Conservation (phyloP, 169 alveolate species). For the Plasmodium cynomolgi region DNA sequence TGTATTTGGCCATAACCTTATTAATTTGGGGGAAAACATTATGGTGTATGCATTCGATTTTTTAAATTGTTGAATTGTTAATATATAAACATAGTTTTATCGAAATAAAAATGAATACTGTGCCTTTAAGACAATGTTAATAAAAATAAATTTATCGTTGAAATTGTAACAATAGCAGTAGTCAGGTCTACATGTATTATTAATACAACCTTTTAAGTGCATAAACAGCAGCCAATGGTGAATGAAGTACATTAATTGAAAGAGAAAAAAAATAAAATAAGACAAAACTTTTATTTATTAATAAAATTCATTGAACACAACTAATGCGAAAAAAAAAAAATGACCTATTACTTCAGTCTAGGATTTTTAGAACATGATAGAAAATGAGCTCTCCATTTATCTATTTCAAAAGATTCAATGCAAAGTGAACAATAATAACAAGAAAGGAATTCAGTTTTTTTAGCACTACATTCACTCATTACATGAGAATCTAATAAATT, state of each 20-base stretch:
- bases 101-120: background rate
- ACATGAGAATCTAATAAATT: constrained; percentile 64
- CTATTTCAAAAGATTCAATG: constrained; percentile 71
- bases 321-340: background rate
- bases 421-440: constrained; percentile 74
- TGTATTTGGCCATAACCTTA: background rate
- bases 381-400: constrained; percentile 70
- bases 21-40: background rate
- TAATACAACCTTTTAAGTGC: constrained; percentile 6
- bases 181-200: background rate
- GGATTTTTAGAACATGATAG: constrained; percentile 73
- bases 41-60: background rate
- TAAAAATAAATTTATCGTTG: constrained; percentile 4
- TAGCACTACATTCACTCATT: constrained; percentile 65
- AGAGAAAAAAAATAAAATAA: background rate
- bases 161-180: background rate
- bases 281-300: background rate
- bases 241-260: constrained; percentile 26
- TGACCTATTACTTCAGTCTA: constrained; percentile 5
- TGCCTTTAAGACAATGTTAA: constrained; percentile 13
- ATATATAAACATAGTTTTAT: background rate
- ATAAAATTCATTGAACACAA: constrained; percentile 3
- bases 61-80: background rate
- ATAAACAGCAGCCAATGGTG: background rate
- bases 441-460: constrained; percentile 62